Conservation (phyloP, 768 basidiomycete species). For the Trametes cinnabarina region DNA sequence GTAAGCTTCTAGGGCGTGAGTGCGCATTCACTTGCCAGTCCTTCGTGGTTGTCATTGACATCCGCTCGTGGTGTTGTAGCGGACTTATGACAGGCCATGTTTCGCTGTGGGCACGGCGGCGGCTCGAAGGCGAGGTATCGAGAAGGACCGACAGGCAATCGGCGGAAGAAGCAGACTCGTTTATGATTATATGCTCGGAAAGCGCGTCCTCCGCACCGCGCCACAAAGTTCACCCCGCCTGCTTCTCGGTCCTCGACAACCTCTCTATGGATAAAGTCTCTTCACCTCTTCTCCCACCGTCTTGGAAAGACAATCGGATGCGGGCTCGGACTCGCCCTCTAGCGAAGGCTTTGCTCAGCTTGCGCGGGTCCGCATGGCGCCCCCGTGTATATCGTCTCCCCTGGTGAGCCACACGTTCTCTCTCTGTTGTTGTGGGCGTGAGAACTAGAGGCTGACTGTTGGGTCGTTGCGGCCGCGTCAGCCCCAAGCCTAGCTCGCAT, state of each 20-base stretch:
- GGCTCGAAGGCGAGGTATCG: background rate
- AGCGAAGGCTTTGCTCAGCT: background rate
- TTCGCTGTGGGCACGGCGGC: slow-evolving; percentile 3
- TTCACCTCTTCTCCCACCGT: background rate
- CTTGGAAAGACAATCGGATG: background rate
- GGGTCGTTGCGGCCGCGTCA: too few relatives aligned
- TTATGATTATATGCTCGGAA: slow-evolving; percentile 11
- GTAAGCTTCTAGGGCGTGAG: slow-evolving; percentile 13
- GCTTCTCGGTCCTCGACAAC: too few relatives aligned
- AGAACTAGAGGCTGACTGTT: background rate
- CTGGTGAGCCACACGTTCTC: slow-evolving; percentile 5
- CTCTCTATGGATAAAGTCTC: background rate
- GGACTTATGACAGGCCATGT: slow-evolving; percentile 12
- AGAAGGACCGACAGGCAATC: background rate
- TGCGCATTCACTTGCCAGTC: background rate
- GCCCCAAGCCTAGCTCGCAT: background rate
- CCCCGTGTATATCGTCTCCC: slow-evolving; percentile 11
- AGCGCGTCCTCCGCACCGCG: background rate
- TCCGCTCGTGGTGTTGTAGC: background rate
- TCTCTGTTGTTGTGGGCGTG: background rate
- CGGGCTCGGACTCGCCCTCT: slow-evolving; percentile 1
- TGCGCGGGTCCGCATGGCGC: slow-evolving; percentile 14
- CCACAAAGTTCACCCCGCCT: background rate
- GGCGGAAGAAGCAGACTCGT: background rate
- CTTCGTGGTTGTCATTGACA: background rate